phyloP scores from a whole-genome alignment of 2,329 filamentous ascomycete genomes.

The Aureobasidium mangrovei region DNA sequence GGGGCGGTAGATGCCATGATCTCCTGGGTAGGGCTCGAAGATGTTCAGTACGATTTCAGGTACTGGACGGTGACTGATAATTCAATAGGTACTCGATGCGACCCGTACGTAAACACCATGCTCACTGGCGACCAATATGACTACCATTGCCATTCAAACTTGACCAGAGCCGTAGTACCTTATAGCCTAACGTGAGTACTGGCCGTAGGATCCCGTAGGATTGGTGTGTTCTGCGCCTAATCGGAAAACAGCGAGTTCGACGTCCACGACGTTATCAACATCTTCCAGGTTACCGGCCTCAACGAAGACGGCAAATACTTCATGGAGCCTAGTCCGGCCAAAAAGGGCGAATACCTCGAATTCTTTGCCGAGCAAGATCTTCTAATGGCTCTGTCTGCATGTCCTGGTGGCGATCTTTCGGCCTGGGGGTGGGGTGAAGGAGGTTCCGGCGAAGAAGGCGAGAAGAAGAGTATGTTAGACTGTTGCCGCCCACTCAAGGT shows the following conservation, averaged over 20 bases:
- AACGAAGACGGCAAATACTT: slow-evolving; percentile 66
- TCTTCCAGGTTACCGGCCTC: slow-evolving; percentile 77
- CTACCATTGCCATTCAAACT: slow-evolving; percentile 77
- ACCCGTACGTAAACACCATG: slow-evolving; percentile 72
- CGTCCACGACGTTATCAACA: slow-evolving; percentile 76
- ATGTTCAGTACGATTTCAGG: not conserved
- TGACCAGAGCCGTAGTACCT: slow-evolving; percentile 61
- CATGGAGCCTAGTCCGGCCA: slow-evolving; percentile 57
- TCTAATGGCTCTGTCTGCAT: slow-evolving; percentile 57
- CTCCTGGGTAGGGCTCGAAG: slow-evolving; percentile 43
- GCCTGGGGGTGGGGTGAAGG: slow-evolving; percentile 69
- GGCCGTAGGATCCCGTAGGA: no score
- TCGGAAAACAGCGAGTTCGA: slow-evolving; percentile 48
- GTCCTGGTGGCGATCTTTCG: slow-evolving; percentile 72
- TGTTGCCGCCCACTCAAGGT: slow-evolving; percentile 67
- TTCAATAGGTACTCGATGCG: slow-evolving; percentile 57
- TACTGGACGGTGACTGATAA: not conserved
- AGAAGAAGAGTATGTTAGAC: slow-evolving; percentile 58
- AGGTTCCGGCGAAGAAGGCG: slow-evolving; percentile 47
- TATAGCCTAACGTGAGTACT: slow-evolving; percentile 46
- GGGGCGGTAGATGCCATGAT: slow-evolving; percentile 64
- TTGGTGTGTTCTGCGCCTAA: not conserved
- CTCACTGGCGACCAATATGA: slow-evolving; percentile 64
- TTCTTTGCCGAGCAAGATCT: slow-evolving; percentile 75
- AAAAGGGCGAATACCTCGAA: slow-evolving; percentile 54